Conservation (phyloP, 306 rosid species). For the Sphenostylis stenocarpa region DNA sequence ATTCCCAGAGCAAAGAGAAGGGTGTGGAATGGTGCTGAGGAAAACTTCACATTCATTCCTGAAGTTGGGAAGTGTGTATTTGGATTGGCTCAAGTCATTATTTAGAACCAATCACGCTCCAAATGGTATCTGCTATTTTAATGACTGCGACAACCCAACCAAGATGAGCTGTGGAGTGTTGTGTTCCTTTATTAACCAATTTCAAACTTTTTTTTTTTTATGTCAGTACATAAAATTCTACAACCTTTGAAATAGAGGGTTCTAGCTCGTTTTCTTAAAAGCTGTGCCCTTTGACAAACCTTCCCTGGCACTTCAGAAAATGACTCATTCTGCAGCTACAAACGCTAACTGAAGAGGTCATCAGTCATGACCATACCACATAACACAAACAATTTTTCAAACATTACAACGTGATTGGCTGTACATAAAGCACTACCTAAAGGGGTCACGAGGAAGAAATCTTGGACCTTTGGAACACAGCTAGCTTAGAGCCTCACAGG, state of each 20-base stretch:
- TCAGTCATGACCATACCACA: neutral
- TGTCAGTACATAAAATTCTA: constrained; percentile 34
- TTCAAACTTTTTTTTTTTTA: neutral
- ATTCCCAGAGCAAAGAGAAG: too few species aligned
- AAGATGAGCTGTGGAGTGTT: neutral
- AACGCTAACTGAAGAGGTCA: neutral
- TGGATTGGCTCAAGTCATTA: neutral
- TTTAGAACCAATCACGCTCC: neutral
- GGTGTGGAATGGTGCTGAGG: neutral
- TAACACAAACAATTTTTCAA: constrained; percentile 2
- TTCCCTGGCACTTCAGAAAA: constrained; percentile 7
- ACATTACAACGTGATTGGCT: constrained; percentile 40
- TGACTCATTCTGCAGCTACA: neutral
- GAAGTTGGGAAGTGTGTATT: neutral
- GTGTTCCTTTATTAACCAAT: neutral
- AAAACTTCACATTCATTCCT: neutral
- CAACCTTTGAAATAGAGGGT: constrained; percentile 42
- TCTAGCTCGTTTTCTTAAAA: constrained; percentile 26
- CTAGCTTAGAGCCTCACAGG: neutral
- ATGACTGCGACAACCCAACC: neutral
- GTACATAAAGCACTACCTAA: constrained; percentile 19
- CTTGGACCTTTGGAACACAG: neutral
- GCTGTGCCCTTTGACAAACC: constrained; percentile 38
- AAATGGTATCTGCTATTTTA: neutral
- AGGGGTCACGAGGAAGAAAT: neutral